Base-by-base conservation (phyloP, 176 grass and related monocot genomes). In the Cenchrus americanus region DNA sequence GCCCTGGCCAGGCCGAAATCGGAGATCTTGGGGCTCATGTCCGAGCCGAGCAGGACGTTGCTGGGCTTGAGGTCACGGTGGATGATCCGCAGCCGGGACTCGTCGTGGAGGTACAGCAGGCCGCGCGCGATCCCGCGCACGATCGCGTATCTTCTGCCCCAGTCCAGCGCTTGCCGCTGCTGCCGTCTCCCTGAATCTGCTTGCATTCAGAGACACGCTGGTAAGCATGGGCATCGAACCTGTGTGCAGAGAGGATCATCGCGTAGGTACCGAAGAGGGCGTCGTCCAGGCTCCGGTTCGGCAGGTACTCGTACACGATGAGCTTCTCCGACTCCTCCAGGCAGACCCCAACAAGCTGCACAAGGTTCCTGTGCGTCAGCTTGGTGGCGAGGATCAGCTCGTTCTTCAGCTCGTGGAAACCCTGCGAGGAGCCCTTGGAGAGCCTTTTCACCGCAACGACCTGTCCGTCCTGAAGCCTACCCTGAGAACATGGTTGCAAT, bases 21-120 rank as follows among this genome's bases (percentile, higher is more conserved):
- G 10, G 88, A 90, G 62, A 90, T 90, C 71, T 87, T 87, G 12
- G 88, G 83, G 22, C n/a, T 80, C 74, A 90, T 73, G 21, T 75
- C 61, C 6, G 10, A 10, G 18, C 69, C 88, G 37, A 90, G 53
- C 8, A 83, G 40, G 12, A 90, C 32, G 34, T 90, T 90, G 81
- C 84, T 87, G 23, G 79, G 62, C 81, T 90, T 90, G 13, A 90
- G 66, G 69, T 87, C 83, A 1, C 88, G 60, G 57, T 86, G 84
- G 51, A 90, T 83, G 67, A 90, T 68, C 43, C 44, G 79, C 6
- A 87, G 83, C 5, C 63, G 76, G 10, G 88, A 90, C 62, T 90
- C 88, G 52, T 90, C 84, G 22, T 90, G 88, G 26, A 90, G 83
- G 74, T 90, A 90, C 7, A 74, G 57, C 13, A 90, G 84, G 14